phyloP scores from a whole-genome alignment of 1,284 basidiomycete genomes.

The Ustilago sp. region DNA sequence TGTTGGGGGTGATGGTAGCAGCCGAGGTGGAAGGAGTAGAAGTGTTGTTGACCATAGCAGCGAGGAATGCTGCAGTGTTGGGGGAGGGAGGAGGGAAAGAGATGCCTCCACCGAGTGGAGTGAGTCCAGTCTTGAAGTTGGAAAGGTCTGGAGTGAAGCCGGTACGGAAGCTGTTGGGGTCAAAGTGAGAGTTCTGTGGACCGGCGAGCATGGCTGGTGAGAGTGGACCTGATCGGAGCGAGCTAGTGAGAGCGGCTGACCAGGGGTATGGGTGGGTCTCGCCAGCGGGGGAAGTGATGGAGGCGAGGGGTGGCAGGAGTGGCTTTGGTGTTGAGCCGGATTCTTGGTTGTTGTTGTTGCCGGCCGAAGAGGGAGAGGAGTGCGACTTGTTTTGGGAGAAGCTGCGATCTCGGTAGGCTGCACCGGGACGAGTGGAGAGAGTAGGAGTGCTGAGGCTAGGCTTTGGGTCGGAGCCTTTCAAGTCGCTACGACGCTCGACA shows the following conservation, averaged over 20 bases:
- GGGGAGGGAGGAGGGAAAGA: constrained; percentile 81
- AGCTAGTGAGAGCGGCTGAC: constrained; percentile 71
- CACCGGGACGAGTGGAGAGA: constrained; percentile 47
- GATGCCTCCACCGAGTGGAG: constrained; percentile 74
- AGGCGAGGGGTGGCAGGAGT: constrained; percentile 84
- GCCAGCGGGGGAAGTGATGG: constrained; percentile 85
- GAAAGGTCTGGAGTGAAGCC: constrained; percentile 81
- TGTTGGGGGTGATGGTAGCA: constrained; percentile 83
- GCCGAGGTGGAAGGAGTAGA: constrained; percentile 44
- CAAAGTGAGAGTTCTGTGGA: constrained; percentile 77
- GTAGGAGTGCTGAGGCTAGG: constrained; percentile 45
- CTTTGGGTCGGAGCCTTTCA: constrained; percentile 29
- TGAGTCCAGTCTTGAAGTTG: constrained; percentile 72
- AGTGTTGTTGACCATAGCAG: constrained; percentile 83
- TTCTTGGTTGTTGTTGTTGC: constrained; percentile 7
- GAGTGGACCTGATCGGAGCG: constrained; percentile 87
- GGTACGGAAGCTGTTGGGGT: constrained; percentile 76
- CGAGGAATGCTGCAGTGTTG: constrained; percentile 90
- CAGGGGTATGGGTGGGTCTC: constrained; percentile 63
- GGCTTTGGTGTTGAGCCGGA: constrained; percentile 53
- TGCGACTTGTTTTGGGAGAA: constrained; percentile 37
- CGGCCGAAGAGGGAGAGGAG: constrained; percentile 24
- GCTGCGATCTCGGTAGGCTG: constrained; percentile 47
- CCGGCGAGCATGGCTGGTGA: constrained; percentile 95
- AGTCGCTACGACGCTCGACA: constrained; percentile 39